Evolutionary conservation across 495 filamentous ascomycete genomes (phyloP).

Genomic region (Astrocystis sublimbata): DNA sequence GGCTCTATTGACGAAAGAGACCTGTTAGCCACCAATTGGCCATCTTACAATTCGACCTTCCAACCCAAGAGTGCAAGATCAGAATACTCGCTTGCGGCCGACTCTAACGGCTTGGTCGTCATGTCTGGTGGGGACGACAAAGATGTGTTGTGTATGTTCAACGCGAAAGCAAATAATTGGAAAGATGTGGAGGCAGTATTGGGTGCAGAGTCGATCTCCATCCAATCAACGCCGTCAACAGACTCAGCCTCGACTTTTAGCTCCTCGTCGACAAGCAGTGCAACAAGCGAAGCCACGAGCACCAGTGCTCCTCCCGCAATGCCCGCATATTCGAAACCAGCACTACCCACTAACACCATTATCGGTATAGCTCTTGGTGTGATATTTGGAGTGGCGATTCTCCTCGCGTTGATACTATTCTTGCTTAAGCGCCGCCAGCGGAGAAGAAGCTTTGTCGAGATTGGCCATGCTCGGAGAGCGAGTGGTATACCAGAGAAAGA

Average conservation of each 20-base stretch:
- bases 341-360: slow-evolving; percentile 57
- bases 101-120: slow-evolving; percentile 65
- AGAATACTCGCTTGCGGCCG: slow-evolving; percentile 48
- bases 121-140: slow-evolving; percentile 72
- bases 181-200: slow-evolving; percentile 71
- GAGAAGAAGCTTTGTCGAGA: slow-evolving; percentile 46
- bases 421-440: slow-evolving; percentile 61
- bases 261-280: neutral
- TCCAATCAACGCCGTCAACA: slow-evolving; percentile 39
- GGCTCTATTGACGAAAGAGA: slow-evolving; percentile 28
- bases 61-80: slow-evolving; percentile 62
- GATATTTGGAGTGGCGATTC: slow-evolving; percentile 66
- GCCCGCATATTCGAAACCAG: slow-evolving; percentile 27
- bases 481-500: slow-evolving; percentile 56
- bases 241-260: slow-evolving; percentile 38
- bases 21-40: slow-evolving; percentile 64
- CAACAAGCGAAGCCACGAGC: slow-evolving; percentile 18
- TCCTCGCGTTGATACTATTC: slow-evolving; percentile 69
- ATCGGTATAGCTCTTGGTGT: slow-evolving; percentile 80
- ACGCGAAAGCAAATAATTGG: slow-evolving; percentile 79
- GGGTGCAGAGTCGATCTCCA: slow-evolving; percentile 39
- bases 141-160: slow-evolving; percentile 73
- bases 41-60: slow-evolving; percentile 71
- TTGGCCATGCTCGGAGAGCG: slow-evolving; percentile 49
- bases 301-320: slow-evolving; percentile 7